These are phyloP conservation scores for Hypoxylon rickii DNA, from an alignment of 495 filamentous ascomycete genomes.

Conservation along the genomic window DNA sequence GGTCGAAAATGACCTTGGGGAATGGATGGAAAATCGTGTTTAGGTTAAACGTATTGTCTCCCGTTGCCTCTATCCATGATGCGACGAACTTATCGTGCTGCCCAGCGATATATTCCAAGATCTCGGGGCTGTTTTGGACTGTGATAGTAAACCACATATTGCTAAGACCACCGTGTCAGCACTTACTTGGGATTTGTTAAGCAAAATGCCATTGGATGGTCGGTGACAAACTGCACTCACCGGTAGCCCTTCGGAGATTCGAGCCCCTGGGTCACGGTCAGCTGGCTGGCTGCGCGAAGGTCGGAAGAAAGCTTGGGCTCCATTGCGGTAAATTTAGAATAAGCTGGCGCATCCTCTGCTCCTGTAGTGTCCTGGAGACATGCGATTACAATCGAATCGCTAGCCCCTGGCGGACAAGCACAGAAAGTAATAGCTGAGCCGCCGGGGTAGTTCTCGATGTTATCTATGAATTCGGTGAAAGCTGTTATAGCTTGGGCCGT, in stretches of 20 bases:
- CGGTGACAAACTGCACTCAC: neutral
- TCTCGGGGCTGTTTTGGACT: neutral
- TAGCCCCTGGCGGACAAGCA: neutral
- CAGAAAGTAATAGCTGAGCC: slow-evolving; percentile 24
- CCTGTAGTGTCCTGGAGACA: slow-evolving; percentile 5
- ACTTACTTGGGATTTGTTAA: too few species aligned
- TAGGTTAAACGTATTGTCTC: slow-evolving; percentile 7
- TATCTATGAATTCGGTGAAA: slow-evolving; percentile 36
- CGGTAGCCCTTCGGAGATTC: neutral
- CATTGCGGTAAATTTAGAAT: slow-evolving; percentile 15
- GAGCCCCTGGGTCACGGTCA: neutral
- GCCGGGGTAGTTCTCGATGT: slow-evolving; percentile 14
- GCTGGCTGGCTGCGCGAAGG: neutral
- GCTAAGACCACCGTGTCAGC: neutral
- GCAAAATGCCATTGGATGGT: neutral
- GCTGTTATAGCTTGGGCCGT: slow-evolving; percentile 27
- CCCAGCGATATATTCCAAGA: neutral
- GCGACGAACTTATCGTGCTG: slow-evolving; percentile 17
- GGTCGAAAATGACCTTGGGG: slow-evolving; percentile 29
- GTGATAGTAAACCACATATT: neutral
- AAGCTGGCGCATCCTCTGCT: slow-evolving; percentile 15
- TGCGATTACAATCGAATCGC: slow-evolving; percentile 4
- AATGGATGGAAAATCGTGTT: slow-evolving; percentile 40
- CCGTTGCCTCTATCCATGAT: slow-evolving; percentile 5
- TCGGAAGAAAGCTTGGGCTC: slow-evolving; percentile 10